These are phyloP conservation scores for Candolleomyces aberdarensis DNA, from an alignment of 768 basidiomycete species.

Conservation along the genomic window DNA sequence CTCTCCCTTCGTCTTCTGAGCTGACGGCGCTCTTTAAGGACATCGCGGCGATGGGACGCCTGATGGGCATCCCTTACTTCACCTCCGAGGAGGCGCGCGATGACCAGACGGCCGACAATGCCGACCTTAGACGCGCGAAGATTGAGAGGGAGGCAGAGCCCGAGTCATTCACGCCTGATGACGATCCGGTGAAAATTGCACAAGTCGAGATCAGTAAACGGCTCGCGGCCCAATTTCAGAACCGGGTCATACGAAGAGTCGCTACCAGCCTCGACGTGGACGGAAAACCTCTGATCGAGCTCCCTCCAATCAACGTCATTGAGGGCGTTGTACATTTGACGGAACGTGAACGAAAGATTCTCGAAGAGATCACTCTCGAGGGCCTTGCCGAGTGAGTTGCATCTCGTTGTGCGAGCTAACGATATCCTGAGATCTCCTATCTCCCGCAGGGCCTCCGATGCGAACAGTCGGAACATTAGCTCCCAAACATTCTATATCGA, in stretches of 20 bases:
- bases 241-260: conserved; percentile 18
- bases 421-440: no score
- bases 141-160: conserved; percentile 6
- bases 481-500: conserved; percentile 16
- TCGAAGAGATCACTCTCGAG: conserved; percentile 8
- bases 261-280: conserved; percentile 10
- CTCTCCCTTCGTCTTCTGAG: no score
- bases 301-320: conserved; percentile 10
- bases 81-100: background rate
- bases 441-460: no score
- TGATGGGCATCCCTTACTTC: conserved; percentile 24
- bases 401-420: no score
- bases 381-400: no score
- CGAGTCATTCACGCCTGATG: background rate
- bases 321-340: conserved; percentile 13
- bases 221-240: conserved; percentile 16
- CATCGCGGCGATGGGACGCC: conserved; percentile 22
- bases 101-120: conserved; percentile 3
- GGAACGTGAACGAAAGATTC: conserved; percentile 17
- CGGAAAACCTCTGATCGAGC: conserved; percentile 13
- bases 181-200: background rate
- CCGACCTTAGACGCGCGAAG: conserved; percentile 7
- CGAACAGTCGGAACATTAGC: background rate
- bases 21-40: background rate
- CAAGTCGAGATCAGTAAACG: conserved; percentile 11